phyloP scores from a whole-genome alignment of 345 rosid species.

The Hibiscus syriacus region DNA sequence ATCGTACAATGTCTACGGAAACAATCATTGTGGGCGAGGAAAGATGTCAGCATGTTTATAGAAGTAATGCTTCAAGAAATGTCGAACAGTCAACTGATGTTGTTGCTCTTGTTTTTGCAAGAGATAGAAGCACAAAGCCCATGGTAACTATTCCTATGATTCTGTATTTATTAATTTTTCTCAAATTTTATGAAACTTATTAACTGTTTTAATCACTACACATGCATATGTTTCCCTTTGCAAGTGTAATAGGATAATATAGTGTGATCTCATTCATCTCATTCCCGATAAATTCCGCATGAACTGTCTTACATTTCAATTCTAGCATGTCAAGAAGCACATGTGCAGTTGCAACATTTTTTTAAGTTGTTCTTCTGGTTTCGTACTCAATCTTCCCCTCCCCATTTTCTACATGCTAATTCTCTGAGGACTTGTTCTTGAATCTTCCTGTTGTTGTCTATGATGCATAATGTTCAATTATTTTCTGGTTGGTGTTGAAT shows the following conservation, averaged over 20 bases:
- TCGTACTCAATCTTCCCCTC: background rate
- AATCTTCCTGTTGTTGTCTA: background rate
- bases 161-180: background rate
- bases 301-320: background rate
- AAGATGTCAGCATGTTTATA: conserved; percentile 35
- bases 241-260: background rate
- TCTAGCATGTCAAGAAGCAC: background rate
- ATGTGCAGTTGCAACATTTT: background rate
- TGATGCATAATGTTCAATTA: background rate
- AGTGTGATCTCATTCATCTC: background rate
- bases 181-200: conserved; percentile 3
- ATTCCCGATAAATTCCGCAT: background rate
- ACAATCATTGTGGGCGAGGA: conserved; percentile 69
- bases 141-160: conserved; percentile 32
- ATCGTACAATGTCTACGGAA: conserved; percentile 56
- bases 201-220: background rate
- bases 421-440: background rate
- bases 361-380: background rate
- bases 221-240: background rate
- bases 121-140: conserved; percentile 47
- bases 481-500: background rate
- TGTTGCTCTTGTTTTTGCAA: conserved; percentile 66
- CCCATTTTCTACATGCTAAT: background rate
- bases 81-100: conserved; percentile 19
- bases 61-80: conserved; percentile 23